These are phyloP conservation scores for Pythium monospermum DNA, from an alignment of 352 stramenopile species.

Conservation along the genomic window DNA sequence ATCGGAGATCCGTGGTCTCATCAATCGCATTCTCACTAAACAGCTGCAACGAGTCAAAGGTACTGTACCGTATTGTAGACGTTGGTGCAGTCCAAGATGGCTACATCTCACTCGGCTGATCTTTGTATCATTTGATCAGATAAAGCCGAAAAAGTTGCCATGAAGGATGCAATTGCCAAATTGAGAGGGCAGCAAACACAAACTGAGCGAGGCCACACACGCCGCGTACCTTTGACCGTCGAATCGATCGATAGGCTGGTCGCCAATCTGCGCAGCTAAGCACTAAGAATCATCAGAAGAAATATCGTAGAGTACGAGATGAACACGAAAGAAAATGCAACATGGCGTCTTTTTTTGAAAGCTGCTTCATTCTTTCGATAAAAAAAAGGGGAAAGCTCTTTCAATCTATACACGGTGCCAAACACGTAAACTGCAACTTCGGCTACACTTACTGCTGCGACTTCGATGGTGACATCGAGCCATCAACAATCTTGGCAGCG, in stretches of 20 bases:
- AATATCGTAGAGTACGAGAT: not conserved
- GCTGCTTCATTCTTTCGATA: constrained; percentile 14
- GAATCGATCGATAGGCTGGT: constrained; percentile 5
- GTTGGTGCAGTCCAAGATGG: constrained; percentile 5
- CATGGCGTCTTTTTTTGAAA: constrained; percentile 11
- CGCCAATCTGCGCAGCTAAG: not conserved
- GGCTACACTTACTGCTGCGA: constrained; percentile 19
- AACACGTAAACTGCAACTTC: not conserved
- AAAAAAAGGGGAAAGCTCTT: constrained; percentile 13
- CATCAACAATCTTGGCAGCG: constrained; percentile 70
- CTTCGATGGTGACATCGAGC: constrained; percentile 25
- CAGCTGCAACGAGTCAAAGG: constrained; percentile 24
- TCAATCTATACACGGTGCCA: constrained; percentile 26
- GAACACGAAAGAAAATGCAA: constrained; percentile 3
- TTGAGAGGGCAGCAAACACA: not conserved
- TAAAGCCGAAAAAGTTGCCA: constrained; percentile 5
- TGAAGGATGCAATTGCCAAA: constrained; percentile 10
- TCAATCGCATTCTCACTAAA: constrained; percentile 10
- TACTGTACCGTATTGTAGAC: not conserved
- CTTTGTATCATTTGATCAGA: constrained; percentile 1
- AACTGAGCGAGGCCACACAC: not conserved
- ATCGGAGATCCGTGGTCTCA: not conserved
- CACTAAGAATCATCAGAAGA: not conserved
- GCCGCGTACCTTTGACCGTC: constrained; percentile 5
- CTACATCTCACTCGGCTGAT: constrained; percentile 12